Base-by-base conservation (phyloP, 345 rosid species). In the Aquilaria sinensis region DNA sequence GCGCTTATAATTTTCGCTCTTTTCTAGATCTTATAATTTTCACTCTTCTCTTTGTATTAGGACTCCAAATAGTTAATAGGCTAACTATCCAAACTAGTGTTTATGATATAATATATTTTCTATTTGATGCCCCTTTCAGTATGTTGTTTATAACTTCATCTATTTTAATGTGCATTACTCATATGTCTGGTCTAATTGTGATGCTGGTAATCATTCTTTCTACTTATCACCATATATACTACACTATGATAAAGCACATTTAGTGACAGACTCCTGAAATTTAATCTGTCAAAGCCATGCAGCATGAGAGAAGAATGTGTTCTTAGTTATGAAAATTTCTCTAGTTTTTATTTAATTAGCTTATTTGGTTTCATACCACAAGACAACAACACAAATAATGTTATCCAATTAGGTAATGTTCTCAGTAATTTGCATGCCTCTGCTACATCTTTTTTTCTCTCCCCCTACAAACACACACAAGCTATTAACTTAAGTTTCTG, bases 361-460 rank as follows among this genome's bases (percentile, higher is more conserved):
- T 94, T 90, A 71, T 94, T 90, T 57, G 99, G 96, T 10, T 94
- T 94, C 79, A 49, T 79, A 70, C 88, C 94, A 23, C 76, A 80
- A 75, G 90, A 87, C 62, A 89, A 90, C 73, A 93, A 86, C 71
- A 92, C 79, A 1, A 83, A 86, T 73, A 95, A 90, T 67, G 73
- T 86, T 60, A 90, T 90, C 66, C 87, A 94, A 51, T 70, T 94
- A 61, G 99, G 99, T 93, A 85, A 65, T 45, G 63, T 61, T 67
- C 66, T 67, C 43, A 10, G 51, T 64, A 34, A 53, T 13, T 72
- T 41, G 33, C 57, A 16, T 29, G 64, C 70, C 61, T 69, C 31
- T n/a, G 8, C 16, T 55, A 31, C 54, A 32, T 51, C 50, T 23
- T 23, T 23, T 23, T 45, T 60, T 49, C 41, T 63, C 56, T 50